Conservation (phyloP, 768 basidiomycete species). For the Dioszegia hungarica region DNA sequence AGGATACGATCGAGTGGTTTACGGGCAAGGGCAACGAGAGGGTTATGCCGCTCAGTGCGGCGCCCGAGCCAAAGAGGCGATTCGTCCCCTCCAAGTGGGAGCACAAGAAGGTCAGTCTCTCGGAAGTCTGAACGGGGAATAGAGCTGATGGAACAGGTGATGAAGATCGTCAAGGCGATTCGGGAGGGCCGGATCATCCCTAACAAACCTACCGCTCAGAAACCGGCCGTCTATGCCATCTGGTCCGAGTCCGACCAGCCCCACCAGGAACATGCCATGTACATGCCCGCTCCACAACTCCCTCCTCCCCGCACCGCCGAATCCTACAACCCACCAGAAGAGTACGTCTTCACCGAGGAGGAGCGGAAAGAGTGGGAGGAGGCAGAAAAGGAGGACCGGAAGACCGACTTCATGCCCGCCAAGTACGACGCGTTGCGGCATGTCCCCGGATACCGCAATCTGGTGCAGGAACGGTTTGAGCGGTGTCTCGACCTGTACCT, state of each 20-base stretch:
- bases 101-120: constrained; percentile 77
- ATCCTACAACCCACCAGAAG: constrained; percentile 96
- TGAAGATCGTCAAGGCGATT: constrained; percentile 99
- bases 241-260: constrained; percentile 67
- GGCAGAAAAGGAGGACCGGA: constrained; percentile 79
- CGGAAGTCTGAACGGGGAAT: neutral
- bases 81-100: constrained; percentile 99
- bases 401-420: constrained; percentile 79
- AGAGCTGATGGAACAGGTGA: constrained; percentile 58
- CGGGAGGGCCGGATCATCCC: constrained; percentile 90
- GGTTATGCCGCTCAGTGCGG: constrained; percentile 82
- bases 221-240: constrained; percentile 70
- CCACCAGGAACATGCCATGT: constrained; percentile 69
- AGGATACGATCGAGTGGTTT: constrained; percentile 93
- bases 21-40: constrained; percentile 93
- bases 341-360: constrained; percentile 80
- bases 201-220: constrained; percentile 70
- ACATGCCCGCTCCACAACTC: constrained; percentile 87
- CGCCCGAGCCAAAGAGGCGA: constrained; percentile 90
- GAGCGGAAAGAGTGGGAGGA: constrained; percentile 80
- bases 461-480: constrained; percentile 89
- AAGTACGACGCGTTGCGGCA: constrained; percentile 78
- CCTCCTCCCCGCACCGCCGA: constrained; percentile 87
- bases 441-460: constrained; percentile 84
- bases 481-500: constrained; percentile 94